Conservation (phyloP, 768 basidiomycete genomes). For the Psilocybe subaeruginosa region DNA sequence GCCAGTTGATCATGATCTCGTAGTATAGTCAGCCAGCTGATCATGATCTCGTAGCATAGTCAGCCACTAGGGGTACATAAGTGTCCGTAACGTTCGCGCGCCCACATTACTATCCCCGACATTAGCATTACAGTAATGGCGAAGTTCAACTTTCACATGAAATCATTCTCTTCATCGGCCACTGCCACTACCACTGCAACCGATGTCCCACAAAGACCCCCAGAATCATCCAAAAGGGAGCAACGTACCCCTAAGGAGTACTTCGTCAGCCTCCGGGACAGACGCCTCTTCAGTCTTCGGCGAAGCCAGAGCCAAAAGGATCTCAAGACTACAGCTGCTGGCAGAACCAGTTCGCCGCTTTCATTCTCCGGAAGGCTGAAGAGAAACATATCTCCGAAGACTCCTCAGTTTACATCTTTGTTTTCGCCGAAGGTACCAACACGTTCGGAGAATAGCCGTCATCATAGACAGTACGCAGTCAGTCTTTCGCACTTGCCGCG, state of each 20-base stretch:
- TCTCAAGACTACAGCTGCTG: background rate
- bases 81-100: too few species aligned
- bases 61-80: slow-evolving; percentile 1
- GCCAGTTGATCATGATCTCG: background rate
- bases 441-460: background rate
- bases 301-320: background rate
- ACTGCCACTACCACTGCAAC: background rate
- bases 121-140: background rate
- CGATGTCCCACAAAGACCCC: background rate
- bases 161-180: background rate
- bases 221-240: background rate
- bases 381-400: background rate
- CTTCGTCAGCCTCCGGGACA: background rate
- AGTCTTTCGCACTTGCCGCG: slow-evolving; percentile 2
- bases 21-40: background rate
- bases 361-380: background rate
- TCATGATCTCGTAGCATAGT: background rate
- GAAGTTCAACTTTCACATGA: slow-evolving; percentile 7
- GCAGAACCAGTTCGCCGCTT: background rate
- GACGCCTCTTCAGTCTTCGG: background rate
- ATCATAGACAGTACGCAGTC: slow-evolving; percentile 11
- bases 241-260: background rate
- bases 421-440: slow-evolving; percentile 1
- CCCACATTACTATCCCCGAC: too few species aligned
- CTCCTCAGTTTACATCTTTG: slow-evolving; percentile 5